Base-by-base conservation (phyloP, 805 yeast genomes). In the Candida schatavii region DNA sequence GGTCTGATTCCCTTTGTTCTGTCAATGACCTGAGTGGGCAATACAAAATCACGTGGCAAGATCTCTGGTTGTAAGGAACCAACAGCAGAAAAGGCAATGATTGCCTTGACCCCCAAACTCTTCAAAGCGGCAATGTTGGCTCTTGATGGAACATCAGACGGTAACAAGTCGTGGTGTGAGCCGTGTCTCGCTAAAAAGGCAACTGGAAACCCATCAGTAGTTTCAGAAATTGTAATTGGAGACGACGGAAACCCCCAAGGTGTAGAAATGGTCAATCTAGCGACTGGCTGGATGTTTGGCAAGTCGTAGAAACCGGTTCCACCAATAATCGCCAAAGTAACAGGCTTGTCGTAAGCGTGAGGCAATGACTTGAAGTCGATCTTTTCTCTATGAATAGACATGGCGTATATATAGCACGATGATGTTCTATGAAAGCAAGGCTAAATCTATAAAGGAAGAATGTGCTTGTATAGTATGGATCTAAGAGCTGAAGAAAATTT, bases 231-330 rank as follows among this genome's bases (percentile, higher is more conserved):
- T 37, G 97, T 90, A 58, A 93, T 86, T 30, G 97, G 90, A 11
- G 95, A 84, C 3, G 97, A 89, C 18, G 99, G 97, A 51, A 75
- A 77, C 9, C 99, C 99, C 98, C 98, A 93, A 18, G 99, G 99
- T 3, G 99, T 93, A 15, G 85, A 77, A 44, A 89, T 66, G 13
- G 88, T 80, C 32, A 93, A 67, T 51, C 83, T 72, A 13, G 97
- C 96, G 35, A 91, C 95, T 3, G 96, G 95, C 37, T 82, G 77
- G 42, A 93, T 72, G 43, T 87, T 81, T 31, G 84, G 87, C 43
- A 93, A 72, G 44, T 87, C 85, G 71, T 93, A 93, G 23, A 93
- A 76, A n/a, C 99, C 99, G 3, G 99, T 93, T 31, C 99, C 99
- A 31, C 99, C 99, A 61, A 93, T 93, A 51, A 93, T 80, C 27